Conservation (phyloP, 139 green algal genomes). For the Coccomyxa sp. region DNA sequence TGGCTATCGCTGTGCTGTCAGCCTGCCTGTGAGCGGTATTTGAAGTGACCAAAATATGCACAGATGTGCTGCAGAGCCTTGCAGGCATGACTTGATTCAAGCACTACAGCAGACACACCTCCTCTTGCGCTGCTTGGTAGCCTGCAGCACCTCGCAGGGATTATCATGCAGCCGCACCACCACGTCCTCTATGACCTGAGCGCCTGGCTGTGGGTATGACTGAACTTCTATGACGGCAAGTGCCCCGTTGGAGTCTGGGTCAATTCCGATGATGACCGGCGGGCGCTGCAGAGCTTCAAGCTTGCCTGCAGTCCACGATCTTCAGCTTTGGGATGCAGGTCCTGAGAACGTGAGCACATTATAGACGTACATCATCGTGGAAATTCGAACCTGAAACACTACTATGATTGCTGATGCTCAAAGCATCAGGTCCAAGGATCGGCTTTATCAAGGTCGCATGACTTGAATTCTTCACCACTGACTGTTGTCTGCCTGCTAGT, state of each 20-base stretch:
- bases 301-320: not conserved
- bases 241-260: constrained; percentile 55
- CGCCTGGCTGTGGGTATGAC: not conserved
- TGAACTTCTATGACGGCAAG: constrained; percentile 35
- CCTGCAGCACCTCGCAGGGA: constrained; percentile 34
- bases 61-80: not conserved
- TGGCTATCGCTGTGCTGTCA: not conserved
- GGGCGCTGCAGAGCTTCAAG: not conserved
- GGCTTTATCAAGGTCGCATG: not conserved
- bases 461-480: not conserved
- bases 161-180: constrained; percentile 45
- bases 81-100: not conserved
- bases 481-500: not conserved
- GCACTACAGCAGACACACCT: too few species aligned
- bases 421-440: not conserved
- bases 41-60: not conserved
- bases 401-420: not conserved
- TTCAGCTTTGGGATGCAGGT: not conserved
- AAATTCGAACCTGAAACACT: not conserved
- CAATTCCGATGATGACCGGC: constrained; percentile 49
- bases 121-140: not conserved
- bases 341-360: not conserved
- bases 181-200: not conserved
- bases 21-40: not conserved
- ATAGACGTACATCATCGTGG: not conserved